phyloP scores from a whole-genome alignment of 1,284 basidiomycete species.

The Rhizoctonia solani region DNA sequence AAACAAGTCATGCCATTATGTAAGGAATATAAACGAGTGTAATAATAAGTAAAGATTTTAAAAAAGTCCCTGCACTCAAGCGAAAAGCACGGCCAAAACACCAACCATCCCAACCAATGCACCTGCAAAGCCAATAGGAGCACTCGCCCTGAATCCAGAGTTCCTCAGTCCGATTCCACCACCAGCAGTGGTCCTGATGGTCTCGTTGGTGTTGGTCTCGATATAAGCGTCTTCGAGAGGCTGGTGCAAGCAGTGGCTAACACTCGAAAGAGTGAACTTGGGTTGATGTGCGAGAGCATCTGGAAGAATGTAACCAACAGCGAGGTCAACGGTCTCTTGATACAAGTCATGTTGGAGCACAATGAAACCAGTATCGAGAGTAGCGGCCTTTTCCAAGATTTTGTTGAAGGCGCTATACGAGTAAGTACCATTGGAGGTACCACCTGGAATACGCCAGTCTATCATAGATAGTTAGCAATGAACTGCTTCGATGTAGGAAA shows the following conservation, averaged over 20 bases:
- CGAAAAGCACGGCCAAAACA: no score
- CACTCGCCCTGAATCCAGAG: not conserved
- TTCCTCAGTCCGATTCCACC: constrained; percentile 9
- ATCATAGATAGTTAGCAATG: constrained; percentile 41
- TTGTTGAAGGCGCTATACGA: constrained; percentile 46
- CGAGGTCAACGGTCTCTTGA: constrained; percentile 84
- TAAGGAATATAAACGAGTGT: no score
- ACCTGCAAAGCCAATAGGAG: not conserved
- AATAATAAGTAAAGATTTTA: no score
- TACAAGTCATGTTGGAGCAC: constrained; percentile 89
- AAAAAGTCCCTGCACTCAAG: no score
- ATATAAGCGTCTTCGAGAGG: constrained; percentile 63
- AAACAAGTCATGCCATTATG: no score
- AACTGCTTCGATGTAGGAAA: constrained; percentile 27
- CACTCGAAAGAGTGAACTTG: constrained; percentile 63
- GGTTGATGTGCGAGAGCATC: constrained; percentile 64
- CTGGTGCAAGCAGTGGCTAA: constrained; percentile 68
- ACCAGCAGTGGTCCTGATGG: not conserved
- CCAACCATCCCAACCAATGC: no score
- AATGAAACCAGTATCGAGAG: constrained; percentile 68
- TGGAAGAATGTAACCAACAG: constrained; percentile 83
- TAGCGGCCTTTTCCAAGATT: constrained; percentile 47
- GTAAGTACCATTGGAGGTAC: constrained; percentile 64
- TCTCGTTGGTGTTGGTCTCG: constrained; percentile 59
- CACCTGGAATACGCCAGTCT: constrained; percentile 85